Evolutionary conservation across 192 early-diverging fungal genomes (phyloP), one percentile per base, ranked within the genome.

Genomic region (Pilaira anomala): DNA sequence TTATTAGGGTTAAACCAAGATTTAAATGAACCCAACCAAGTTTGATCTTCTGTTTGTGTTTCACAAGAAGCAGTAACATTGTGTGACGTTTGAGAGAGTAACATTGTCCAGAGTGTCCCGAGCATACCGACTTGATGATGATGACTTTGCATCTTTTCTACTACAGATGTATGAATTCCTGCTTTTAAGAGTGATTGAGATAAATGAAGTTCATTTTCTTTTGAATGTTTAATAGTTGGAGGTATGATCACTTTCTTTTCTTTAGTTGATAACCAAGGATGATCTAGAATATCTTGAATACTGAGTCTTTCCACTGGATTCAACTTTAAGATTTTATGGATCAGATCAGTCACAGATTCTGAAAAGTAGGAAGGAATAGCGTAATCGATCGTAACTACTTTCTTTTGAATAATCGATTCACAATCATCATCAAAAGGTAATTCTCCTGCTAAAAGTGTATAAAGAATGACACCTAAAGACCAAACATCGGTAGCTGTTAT

Each of bases 401-500:
- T 87, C 45, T 78, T 75, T 65, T 87, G 85, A 21, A 89, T 78
- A 1, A 78, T 73, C 2, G 65, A 63, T 63, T 93, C 91, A 62
- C 79, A 84, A 57, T 93, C 90, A 51, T 91, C 90, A 71, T 93
- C 91, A 71, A 88, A 93, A 6, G 91, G 91, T 6, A 86, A 71
- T 73, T 93, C 87, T 42, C 90, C 91, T 44, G 87, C 89, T 25
- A 93, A 76, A 28, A 95, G 72, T 30, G 93, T 90, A 70, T 93
- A 97, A 19, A 93, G 81, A 52, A 98, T 90, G 5, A 96, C 88
- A 48, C 96, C 96, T 30, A 98, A 78, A 18, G 89, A 91, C 95
- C 95, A 98, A 56, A 98, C 78, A 80, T 98, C 96, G 8, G 94
- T 95, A 45, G 67, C 74, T 73, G n/a, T n/a, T n/a, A n/a, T n/a